Evolutionary conservation across 805 yeast genomes (phyloP).

Genomic region (Cyberlindnera saturnus): DNA sequence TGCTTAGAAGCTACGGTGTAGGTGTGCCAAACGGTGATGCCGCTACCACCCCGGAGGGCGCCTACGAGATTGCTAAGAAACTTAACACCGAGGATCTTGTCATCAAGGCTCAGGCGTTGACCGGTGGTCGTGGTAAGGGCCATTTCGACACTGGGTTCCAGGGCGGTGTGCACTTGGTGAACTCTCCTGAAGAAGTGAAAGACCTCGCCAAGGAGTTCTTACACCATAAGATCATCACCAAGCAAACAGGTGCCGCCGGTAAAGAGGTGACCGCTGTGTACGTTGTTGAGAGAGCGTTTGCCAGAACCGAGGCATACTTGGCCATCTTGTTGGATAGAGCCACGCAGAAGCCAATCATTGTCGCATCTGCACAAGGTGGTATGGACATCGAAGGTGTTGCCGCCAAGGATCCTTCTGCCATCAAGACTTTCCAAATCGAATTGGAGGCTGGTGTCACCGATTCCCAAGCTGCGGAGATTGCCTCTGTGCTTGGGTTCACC

Average conservation of each 20-base stretch:
- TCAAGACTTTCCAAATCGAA: conserved; percentile 79
- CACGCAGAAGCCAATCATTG: conserved; percentile 84
- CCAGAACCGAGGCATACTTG: conserved; percentile 89
- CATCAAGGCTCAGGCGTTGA: conserved; percentile 95
- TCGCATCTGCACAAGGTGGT: conserved; percentile 98
- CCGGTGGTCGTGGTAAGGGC: conserved; percentile 99
- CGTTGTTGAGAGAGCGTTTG: conserved; percentile 91
- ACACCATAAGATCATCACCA: conserved; percentile 88
- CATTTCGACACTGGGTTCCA: conserved; percentile 91
- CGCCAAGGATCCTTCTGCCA: conserved; percentile 81
- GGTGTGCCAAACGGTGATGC: conserved; percentile 91
- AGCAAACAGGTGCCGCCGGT: conserved; percentile 97
- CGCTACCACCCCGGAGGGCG: conserved; percentile 85
- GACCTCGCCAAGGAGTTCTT: conserved; percentile 86
- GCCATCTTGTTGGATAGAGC: conserved; percentile 94
- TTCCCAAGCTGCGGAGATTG: conserved; percentile 67
- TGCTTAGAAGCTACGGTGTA: conserved; percentile 74
- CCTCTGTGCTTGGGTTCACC: conserved; percentile 77
- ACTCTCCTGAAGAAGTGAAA: conserved; percentile 79
- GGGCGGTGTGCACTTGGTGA: conserved; percentile 92
- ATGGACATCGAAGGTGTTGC: conserved; percentile 99
- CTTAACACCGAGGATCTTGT: conserved; percentile 80
- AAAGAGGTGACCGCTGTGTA: conserved; percentile 95
- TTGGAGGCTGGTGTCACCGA: conserved; percentile 77
- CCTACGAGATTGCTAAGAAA: conserved; percentile 72